Evolutionary conservation across 352 stramenopile species (phyloP).

Genomic region (Phytophthora kernoviae): DNA sequence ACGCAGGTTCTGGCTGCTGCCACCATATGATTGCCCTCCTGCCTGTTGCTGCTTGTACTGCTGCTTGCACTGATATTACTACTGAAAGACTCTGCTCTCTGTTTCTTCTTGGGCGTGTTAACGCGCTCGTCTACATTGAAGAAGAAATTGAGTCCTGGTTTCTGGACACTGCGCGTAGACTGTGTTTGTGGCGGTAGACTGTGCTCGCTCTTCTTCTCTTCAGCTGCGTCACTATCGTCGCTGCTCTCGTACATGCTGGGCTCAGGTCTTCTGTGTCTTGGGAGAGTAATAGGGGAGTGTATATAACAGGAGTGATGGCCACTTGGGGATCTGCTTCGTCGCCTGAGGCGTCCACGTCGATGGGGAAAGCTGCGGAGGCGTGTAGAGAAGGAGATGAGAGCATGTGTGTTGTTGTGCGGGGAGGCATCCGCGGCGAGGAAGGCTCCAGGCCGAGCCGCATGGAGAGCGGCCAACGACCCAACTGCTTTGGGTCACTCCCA

Average conservation of each 20-base stretch:
- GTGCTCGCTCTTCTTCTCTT: slow-evolving; percentile 18
- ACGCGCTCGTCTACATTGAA: slow-evolving; percentile 15
- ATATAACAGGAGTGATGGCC: slow-evolving; percentile 21
- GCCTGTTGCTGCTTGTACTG: neutral
- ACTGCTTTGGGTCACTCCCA: neutral
- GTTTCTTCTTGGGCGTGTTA: slow-evolving; percentile 1
- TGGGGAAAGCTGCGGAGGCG: slow-evolving; percentile 26
- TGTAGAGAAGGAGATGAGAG: neutral
- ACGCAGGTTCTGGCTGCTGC: slow-evolving; percentile 37
- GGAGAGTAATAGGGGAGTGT: neutral
- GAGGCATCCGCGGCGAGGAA: slow-evolving; percentile 10
- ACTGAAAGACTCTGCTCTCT: neutral
- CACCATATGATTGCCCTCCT: slow-evolving; percentile 12
- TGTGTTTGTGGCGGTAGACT: slow-evolving; percentile 11
- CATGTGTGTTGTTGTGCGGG: neutral
- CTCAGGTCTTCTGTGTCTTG: neutral
- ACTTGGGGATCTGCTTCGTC: slow-evolving; percentile 17
- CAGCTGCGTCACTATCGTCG: slow-evolving; percentile 17
- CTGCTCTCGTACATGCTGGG: slow-evolving; percentile 15
- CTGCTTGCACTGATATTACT: slow-evolving; percentile 11
- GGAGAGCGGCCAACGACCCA: slow-evolving; percentile 1
- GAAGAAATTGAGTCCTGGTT: slow-evolving; percentile 33
- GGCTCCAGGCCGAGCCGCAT: slow-evolving; percentile 32
- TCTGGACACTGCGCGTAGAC: neutral
- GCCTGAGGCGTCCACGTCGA: slow-evolving; percentile 34